These are phyloP conservation scores for Excoecaria agallocha DNA, from an alignment of 345 rosid genomes.

Conservation along the genomic window DNA sequence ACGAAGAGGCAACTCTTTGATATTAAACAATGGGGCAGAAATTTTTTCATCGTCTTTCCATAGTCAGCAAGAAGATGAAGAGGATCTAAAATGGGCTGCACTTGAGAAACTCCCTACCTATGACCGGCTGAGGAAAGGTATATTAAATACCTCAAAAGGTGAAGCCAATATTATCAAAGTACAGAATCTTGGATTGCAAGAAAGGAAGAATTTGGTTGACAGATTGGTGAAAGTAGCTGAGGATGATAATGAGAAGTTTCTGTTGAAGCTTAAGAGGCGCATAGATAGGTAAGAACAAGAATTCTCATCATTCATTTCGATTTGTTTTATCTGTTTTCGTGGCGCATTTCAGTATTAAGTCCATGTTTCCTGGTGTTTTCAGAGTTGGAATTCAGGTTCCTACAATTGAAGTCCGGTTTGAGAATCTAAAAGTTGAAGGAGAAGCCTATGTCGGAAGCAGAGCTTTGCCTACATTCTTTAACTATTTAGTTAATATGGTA, in stretches of 20 bases:
- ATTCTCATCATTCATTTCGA: neutral
- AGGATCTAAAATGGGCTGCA: neutral
- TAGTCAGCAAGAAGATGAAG: neutral
- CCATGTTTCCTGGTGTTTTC: neutral
- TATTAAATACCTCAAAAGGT: neutral
- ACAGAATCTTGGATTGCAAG: neutral
- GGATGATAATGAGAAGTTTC: neutral
- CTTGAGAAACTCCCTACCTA: neutral
- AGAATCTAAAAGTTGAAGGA: neutral
- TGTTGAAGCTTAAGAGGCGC: neutral
- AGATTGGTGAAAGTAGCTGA: slow-evolving; percentile 1
- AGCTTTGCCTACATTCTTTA: slow-evolving; percentile 1
- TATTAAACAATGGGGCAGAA: neutral
- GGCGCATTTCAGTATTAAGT: neutral
- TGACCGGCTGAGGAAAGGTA: neutral
- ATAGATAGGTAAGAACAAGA: neutral
- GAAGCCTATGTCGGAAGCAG: neutral
- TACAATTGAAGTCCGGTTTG: slow-evolving; percentile 1
- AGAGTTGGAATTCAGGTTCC: slow-evolving; percentile 4
- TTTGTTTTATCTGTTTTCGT: neutral
- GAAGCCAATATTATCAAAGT: neutral
- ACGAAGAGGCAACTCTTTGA: neutral
- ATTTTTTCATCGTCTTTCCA: neutral
- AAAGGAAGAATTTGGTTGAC: slow-evolving; percentile 2
- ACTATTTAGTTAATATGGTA: neutral